Conservation (phyloP, 495 filamentous ascomycete genomes). For the Penicillium cinerascens region DNA sequence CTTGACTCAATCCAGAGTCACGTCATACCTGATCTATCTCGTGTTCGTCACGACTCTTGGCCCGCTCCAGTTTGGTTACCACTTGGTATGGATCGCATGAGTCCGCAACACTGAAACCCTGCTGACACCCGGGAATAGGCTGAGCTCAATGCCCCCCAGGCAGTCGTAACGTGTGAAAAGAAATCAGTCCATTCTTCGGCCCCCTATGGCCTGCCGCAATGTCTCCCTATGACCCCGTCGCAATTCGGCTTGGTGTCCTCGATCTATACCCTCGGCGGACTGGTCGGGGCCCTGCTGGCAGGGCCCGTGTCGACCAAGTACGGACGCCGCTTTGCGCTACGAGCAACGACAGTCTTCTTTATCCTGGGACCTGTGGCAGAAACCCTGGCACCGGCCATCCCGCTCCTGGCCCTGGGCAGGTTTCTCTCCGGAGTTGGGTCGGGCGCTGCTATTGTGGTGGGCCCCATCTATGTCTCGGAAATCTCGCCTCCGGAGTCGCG, state of each 20-base stretch:
- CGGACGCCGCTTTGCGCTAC: constrained; percentile 71
- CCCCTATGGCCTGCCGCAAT: constrained; percentile 57
- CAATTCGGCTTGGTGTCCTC: constrained; percentile 81
- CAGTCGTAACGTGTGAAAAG: constrained; percentile 77
- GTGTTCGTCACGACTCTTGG: constrained; percentile 67
- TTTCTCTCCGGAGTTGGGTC: constrained; percentile 79
- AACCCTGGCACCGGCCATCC: constrained; percentile 63
- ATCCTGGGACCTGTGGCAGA: constrained; percentile 72
- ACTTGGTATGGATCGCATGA: constrained; percentile 58
- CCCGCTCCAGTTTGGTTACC: constrained; percentile 90
- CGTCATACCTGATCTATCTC: constrained; percentile 62
- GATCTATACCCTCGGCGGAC: constrained; percentile 86
- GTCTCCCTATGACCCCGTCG: constrained; percentile 74
- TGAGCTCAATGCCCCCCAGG: constrained; percentile 91
- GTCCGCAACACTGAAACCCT: neutral
- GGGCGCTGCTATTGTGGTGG: constrained; percentile 85
- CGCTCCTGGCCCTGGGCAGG: constrained; percentile 65
- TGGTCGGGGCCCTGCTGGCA: constrained; percentile 74
- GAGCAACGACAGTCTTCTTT: constrained; percentile 70
- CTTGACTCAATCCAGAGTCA: constrained; percentile 32
- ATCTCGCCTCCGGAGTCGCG: constrained; percentile 72
- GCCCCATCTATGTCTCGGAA: constrained; percentile 93
- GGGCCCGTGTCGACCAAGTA: constrained; percentile 68
- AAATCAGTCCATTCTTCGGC: constrained; percentile 49
- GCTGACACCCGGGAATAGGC: constrained; percentile 50